Percentiles rank a stretch among this genome's conserved stretches.
Evolutionary conservation across 1,284 basidiomycete genomes (phyloP).

Genomic region (Sphaerobolus stellatus): DNA sequence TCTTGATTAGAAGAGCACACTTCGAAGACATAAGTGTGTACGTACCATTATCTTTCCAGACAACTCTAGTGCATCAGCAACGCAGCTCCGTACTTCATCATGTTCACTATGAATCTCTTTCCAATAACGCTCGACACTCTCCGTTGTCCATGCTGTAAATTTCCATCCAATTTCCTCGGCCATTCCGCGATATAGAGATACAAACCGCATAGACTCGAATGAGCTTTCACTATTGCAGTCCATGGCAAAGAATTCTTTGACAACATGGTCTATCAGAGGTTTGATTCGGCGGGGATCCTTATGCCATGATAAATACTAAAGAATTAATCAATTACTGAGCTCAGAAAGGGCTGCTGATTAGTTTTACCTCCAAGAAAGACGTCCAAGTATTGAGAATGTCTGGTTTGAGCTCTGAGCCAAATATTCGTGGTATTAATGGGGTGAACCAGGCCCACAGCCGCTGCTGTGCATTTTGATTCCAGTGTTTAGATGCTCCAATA

Average conservation of each 20-base stretch:
- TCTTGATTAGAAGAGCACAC: not conserved
- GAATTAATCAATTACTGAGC: not conserved
- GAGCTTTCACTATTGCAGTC: conserved; percentile 78
- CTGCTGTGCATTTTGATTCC: conserved; percentile 72
- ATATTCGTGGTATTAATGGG: conserved; percentile 65
- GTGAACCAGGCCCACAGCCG: conserved; percentile 82
- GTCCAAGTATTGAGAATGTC: conserved; percentile 69
- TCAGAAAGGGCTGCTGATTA: not conserved
- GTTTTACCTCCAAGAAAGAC: conserved; percentile 64
- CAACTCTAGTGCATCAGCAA: conserved; percentile 73
- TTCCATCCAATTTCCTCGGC: conserved; percentile 77
- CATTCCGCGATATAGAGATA: conserved; percentile 62
- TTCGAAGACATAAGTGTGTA: not conserved
- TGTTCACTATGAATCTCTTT: conserved; percentile 72
- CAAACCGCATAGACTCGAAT: conserved; percentile 65
- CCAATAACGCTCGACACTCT: conserved; percentile 70
- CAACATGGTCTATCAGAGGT: conserved; percentile 73
- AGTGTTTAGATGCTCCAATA: conserved; percentile 85
- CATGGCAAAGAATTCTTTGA: conserved; percentile 57
- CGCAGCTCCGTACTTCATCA: conserved; percentile 74
- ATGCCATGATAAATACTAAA: conserved; percentile 69
- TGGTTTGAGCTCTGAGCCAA: conserved; percentile 62
- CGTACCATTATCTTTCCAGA: conserved; percentile 71
- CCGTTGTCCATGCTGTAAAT: conserved; percentile 74
- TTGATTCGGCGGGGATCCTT: conserved; percentile 84